phyloP scores from a whole-genome alignment of 164 flowering plant genomes.

The Vitis cinerea region DNA sequence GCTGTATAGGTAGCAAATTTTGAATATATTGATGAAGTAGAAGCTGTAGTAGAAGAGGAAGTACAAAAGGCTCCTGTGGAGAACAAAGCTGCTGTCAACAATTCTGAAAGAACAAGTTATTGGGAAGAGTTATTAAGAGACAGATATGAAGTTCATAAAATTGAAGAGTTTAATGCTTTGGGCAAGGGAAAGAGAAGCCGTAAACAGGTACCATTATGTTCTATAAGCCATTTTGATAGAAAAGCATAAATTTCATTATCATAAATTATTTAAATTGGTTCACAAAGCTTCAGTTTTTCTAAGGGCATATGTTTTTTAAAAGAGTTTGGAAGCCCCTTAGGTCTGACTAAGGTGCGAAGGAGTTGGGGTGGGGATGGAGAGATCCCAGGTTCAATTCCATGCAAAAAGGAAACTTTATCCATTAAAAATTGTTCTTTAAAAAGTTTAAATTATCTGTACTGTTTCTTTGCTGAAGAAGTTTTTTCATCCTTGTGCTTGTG shows the following conservation, averaged over 20 bases:
- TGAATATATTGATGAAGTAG: conserved; percentile 81
- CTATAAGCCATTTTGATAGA: background rate
- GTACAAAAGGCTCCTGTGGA: conserved; percentile 41
- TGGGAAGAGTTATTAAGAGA: conserved; percentile 94
- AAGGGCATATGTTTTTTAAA: no score
- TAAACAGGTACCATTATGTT: conserved; percentile 59
- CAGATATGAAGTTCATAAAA: conserved; percentile 74
- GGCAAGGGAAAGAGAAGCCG: conserved; percentile 96
- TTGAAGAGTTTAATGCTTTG: conserved; percentile 79
- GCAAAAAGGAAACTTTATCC: background rate
- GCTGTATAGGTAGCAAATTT: conserved; percentile 87
- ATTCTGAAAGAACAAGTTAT: conserved; percentile 64
- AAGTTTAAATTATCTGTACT: no score
- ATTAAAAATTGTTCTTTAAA: background rate
- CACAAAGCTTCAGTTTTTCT: no score
- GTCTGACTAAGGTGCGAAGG: no score
- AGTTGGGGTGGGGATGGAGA: no score
- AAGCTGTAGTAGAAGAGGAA: conserved; percentile 65
- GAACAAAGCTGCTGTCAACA: conserved; percentile 36
- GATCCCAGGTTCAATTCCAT: no score
- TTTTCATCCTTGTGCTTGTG: no score
- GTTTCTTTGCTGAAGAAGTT: no score
- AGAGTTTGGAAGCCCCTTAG: no score
- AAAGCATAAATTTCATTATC: background rate
- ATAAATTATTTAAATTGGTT: no score